Base-by-base conservation (phyloP, 257 asterid genomes). In the Solanum virginianum region DNA sequence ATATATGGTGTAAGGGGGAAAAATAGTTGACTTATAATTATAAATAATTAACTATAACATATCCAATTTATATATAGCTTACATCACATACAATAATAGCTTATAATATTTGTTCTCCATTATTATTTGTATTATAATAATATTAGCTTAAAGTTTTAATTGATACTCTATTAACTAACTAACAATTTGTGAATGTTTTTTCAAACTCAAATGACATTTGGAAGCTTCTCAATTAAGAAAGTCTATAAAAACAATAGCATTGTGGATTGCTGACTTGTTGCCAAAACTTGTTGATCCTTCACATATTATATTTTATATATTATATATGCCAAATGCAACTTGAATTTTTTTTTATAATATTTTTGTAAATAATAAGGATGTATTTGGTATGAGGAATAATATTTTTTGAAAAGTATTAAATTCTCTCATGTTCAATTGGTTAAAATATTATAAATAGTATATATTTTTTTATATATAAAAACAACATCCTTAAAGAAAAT, bases 281-380 rank as follows among this genome's bases (percentile, higher is more conserved):
- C 24, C 62, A 77, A 74, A 60, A 86, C 77, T 84, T 16, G 87
- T 84, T 80, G 16, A 85, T 84, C 85, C 90, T 85, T 84, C 91
- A 87, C 90, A 36, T 87, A 15, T 70, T 36, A 85, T 87, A 29
- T 85, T 2, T 32, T 32, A 32, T 32, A 32, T 32, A 29, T 2
- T 32, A 85, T 87, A 29, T 84, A 20, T 70, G 24, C 83, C 60
- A 18, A 20, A 79, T 86, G 55, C 47, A 77, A 26, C 57, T 77
- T 77, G 63, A 24, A 36, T 36, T 4, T 36, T 36, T 36, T 36
- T 36, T 36, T 32, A 45, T 65, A 29, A 26, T 65, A 29, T 6
- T 65, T 8, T 63, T 63, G 14, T 17, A 24, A 63, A 6, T 39
- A 24, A 3, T 12, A 24, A 62, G 10, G 32, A 20, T 63, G 36